These are phyloP conservation scores for Stephania japonica DNA, from an alignment of 164 flowering plant species.

Conservation along the genomic window DNA sequence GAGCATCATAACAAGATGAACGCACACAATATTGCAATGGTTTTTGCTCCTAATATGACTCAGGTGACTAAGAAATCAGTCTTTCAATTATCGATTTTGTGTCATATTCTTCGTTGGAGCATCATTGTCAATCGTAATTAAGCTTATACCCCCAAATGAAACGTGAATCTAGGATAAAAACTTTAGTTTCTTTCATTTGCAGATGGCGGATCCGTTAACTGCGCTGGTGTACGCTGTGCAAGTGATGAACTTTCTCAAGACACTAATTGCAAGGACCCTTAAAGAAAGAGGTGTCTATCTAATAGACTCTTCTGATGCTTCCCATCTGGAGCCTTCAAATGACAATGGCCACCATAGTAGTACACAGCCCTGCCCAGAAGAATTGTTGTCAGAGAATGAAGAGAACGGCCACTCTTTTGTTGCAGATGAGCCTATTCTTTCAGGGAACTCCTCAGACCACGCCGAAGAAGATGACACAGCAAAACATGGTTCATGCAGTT, in stretches of 20 bases:
- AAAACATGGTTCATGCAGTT: conserved; percentile 15
- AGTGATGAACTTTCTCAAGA: conserved; percentile 85
- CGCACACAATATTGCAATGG: conserved; percentile 79
- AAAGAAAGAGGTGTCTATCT: conserved; percentile 50
- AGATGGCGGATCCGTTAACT: conserved; percentile 89
- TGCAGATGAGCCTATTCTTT: conserved; percentile 23
- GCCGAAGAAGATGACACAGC: conserved; percentile 12
- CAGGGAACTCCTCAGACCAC: conserved; percentile 22
- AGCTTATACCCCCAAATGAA: neutral
- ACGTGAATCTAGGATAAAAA: neutral
- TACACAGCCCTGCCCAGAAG: conserved; percentile 27
- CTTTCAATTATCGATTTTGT: neutral
- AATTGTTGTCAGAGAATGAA: conserved; percentile 18
- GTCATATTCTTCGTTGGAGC: neutral
- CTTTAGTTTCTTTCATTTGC: conserved; percentile 13
- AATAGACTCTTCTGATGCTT: conserved; percentile 28
- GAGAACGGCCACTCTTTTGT: conserved; percentile 25
- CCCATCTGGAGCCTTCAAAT: conserved; percentile 42
- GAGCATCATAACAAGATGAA: conserved; percentile 77
- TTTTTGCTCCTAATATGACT: conserved; percentile 87
- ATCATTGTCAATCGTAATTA: neutral
- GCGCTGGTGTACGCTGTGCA: conserved; percentile 88
- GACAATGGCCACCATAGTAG: conserved; percentile 49
- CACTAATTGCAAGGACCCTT: conserved; percentile 48
- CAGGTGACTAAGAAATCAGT: conserved; percentile 32